Conservation (phyloP, 2,329 filamentous ascomycete species). For the Biscogniauxia sp. region DNA sequence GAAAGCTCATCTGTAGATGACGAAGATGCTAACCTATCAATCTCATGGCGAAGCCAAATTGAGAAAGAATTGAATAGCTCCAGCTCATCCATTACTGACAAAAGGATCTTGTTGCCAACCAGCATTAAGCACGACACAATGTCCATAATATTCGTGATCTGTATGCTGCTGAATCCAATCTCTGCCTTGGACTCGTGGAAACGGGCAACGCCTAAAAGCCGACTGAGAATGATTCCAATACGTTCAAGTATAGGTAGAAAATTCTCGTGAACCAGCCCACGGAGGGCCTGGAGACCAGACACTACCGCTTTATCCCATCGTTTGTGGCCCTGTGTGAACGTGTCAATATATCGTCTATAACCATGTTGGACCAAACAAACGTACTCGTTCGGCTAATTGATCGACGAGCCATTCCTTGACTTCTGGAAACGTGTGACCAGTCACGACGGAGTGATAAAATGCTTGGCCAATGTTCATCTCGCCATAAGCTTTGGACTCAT, state of each 20-base stretch:
- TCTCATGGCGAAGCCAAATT: conserved; percentile 78
- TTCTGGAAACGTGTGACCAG: conserved; percentile 72
- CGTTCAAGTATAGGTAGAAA: conserved; percentile 85
- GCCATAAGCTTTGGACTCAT: conserved; percentile 58
- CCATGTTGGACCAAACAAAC: conserved; percentile 24
- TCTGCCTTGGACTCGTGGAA: conserved; percentile 68
- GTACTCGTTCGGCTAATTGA: conserved; percentile 73
- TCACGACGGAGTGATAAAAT: conserved; percentile 80
- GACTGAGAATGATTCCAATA: conserved; percentile 75
- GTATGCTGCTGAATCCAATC: conserved; percentile 62
- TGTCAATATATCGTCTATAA: conserved; percentile 1
- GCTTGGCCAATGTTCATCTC: conserved; percentile 66
- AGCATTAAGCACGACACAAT: conserved; percentile 73
- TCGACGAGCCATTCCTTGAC: conserved; percentile 88
- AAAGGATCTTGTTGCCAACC: conserved; percentile 69
- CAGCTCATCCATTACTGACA: conserved; percentile 72
- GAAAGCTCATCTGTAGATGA: conserved; percentile 68
- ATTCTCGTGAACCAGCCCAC: conserved; percentile 79
- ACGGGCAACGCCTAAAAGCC: conserved; percentile 77
- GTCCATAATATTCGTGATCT: conserved; percentile 66
- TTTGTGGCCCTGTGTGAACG: conserved; percentile 69
- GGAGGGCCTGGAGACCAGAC: conserved; percentile 73
- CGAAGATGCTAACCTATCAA: conserved; percentile 69
- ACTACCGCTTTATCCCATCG: conserved; percentile 89
- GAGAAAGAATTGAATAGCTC: conserved; percentile 77